These are phyloP conservation scores for Penicillium sp. DNA, from an alignment of 2,329 filamentous ascomycete species.

Conservation along the genomic window DNA sequence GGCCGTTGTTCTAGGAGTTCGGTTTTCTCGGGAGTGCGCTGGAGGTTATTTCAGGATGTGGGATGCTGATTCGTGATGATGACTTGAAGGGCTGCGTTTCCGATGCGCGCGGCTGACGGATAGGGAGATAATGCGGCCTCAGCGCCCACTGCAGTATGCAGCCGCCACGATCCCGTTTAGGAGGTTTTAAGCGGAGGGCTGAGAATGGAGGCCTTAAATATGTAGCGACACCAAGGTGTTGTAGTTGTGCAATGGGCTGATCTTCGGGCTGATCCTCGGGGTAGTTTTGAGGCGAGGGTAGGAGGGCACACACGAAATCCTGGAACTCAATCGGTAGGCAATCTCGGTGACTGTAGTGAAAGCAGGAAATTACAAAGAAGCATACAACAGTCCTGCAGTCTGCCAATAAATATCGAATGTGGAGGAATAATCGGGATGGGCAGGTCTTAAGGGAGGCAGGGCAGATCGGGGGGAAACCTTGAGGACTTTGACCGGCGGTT, in stretches of 20 bases:
- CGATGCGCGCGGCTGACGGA: conserved; percentile 25
- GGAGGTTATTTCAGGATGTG: background rate
- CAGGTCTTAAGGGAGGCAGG: conserved; percentile 8
- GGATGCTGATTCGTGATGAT: background rate
- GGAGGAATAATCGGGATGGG: background rate
- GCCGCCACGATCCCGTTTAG: conserved; percentile 9
- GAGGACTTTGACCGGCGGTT: conserved; percentile 14
- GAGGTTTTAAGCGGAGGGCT: conserved; percentile 1
- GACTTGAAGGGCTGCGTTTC: conserved; percentile 7
- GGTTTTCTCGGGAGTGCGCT: conserved; percentile 6
- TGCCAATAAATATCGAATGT: background rate
- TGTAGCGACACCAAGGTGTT: conserved; percentile 7
- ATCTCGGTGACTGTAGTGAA: background rate
- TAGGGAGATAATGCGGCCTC: conserved; percentile 21
- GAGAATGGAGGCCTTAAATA: conserved; percentile 4
- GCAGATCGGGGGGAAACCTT: conserved; percentile 6
- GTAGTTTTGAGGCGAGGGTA: conserved; percentile 10
- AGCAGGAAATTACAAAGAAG: background rate
- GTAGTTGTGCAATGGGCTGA: conserved; percentile 14
- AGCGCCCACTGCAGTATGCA: conserved; percentile 18
- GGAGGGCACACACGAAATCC: conserved; percentile 6
- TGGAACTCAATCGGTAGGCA: conserved; percentile 10
- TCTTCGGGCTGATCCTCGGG: background rate
- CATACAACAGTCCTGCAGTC: background rate
- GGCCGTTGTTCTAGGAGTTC: background rate